Evolutionary conservation across 495 filamentous ascomycete genomes (phyloP).

Genomic region (Amphirosellinia nigrospora): DNA sequence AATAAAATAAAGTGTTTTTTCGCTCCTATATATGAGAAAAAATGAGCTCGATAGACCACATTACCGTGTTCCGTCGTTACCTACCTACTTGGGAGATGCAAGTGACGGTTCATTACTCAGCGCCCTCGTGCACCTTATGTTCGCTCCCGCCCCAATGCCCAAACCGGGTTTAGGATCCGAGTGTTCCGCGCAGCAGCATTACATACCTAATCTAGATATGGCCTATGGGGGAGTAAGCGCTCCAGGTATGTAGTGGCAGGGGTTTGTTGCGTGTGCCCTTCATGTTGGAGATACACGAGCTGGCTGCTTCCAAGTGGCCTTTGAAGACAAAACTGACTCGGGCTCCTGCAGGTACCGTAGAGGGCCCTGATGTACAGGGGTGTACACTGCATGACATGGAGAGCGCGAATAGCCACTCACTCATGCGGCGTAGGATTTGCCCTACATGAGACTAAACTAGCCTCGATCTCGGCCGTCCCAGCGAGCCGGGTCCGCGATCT

Average conservation of each 20-base stretch:
- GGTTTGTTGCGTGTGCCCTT: neutral
- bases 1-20: neutral
- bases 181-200: neutral
- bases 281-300: neutral
- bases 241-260: neutral
- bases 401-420: neutral
- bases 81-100: neutral
- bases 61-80: neutral
- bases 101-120: conserved; percentile 9
- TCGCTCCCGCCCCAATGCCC: neutral
- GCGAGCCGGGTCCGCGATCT: neutral
- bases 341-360: neutral
- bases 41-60: neutral
- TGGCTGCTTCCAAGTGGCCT: neutral
- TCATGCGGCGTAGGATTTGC: too few species aligned
- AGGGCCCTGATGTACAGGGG: neutral
- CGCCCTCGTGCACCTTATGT: neutral
- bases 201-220: neutral
- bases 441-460: neutral
- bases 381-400: neutral
- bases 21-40: neutral
- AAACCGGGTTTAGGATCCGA: neutral
- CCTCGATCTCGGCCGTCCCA: neutral
- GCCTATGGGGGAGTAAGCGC: neutral
- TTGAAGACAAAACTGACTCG: neutral